Evolutionary conservation across 2,329 filamentous ascomycete genomes (phyloP).

Genomic region (Laburnicola sp.): DNA sequence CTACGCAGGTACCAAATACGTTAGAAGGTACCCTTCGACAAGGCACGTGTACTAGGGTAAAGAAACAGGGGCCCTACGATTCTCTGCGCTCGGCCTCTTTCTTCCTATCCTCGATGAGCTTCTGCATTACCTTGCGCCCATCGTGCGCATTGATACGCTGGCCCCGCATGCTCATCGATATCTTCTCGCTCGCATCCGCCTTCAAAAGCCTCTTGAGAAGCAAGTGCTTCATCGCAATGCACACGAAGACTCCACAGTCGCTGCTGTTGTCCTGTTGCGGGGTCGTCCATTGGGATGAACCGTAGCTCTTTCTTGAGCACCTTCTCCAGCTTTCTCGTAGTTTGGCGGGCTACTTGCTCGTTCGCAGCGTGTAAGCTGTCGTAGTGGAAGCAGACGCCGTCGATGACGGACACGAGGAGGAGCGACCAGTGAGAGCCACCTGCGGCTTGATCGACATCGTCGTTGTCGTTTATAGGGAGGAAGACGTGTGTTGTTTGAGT

Average conservation of each 20-base stretch:
- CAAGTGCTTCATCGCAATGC: conserved; percentile 92
- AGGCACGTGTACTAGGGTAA: too few relatives aligned
- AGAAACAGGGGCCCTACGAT: too few relatives aligned
- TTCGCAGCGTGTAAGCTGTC: conserved; percentile 82
- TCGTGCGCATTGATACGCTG: conserved; percentile 79
- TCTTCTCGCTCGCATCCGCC: conserved; percentile 79
- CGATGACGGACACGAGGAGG: conserved; percentile 83
- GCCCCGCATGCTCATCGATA: conserved; percentile 90
- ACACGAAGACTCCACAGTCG: conserved; percentile 96
- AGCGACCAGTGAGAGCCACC: conserved; percentile 94
- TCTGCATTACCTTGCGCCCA: conserved; percentile 86
- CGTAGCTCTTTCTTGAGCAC: conserved; percentile 69
- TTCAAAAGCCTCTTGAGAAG: conserved; percentile 79
- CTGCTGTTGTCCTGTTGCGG: conserved; percentile 90
- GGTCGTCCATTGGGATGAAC: conserved; percentile 81
- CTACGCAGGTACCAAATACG: too few relatives aligned
- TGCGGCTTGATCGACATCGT: conserved; percentile 78
- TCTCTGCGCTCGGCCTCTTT: conserved; percentile 84
- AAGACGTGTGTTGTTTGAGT: conserved; percentile 85
- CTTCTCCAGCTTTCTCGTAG: conserved; percentile 68
- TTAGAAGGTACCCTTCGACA: too few relatives aligned
- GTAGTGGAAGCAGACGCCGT: conserved; percentile 94
- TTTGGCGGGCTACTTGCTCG: conserved; percentile 69
- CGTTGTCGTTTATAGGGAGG: conserved; percentile 84
- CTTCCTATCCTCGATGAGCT: conserved; percentile 81